These are phyloP conservation scores for Starmerella apis DNA, from an alignment of 805 yeast species.

Conservation along the genomic window DNA sequence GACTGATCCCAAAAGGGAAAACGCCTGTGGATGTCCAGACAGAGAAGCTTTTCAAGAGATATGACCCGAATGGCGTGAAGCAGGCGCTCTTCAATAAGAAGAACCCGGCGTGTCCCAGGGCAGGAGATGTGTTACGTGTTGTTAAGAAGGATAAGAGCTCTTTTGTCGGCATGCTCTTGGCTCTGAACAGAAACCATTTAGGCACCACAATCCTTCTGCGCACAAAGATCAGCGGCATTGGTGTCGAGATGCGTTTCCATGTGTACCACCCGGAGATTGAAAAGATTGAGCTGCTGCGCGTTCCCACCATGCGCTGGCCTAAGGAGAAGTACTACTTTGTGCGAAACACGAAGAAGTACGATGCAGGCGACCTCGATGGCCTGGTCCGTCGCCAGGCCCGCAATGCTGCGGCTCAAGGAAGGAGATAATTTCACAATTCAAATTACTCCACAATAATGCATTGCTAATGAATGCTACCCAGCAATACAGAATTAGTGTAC, in stretches of 20 bases:
- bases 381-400: conserved; percentile 30
- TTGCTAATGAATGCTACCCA: too few relatives aligned
- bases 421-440: background rate
- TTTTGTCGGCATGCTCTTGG: conserved; percentile 70
- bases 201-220: conserved; percentile 72
- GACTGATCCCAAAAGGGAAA: conserved; percentile 29
- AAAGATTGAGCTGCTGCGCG: conserved; percentile 65
- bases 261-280: conserved; percentile 69
- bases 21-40: conserved; percentile 38
- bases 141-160: conserved; percentile 49
- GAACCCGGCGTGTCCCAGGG: conserved; percentile 45
- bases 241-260: conserved; percentile 75
- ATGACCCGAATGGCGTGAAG: conserved; percentile 67
- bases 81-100: conserved; percentile 42
- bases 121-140: conserved; percentile 76
- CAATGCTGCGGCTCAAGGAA: background rate
- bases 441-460: too few relatives aligned
- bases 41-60: conserved; percentile 42
- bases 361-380: conserved; percentile 33
- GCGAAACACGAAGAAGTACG: conserved; percentile 43
- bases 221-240: conserved; percentile 70
- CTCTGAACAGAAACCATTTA: conserved; percentile 58
- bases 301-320: conserved; percentile 58
- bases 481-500: background rate
- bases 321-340: conserved; percentile 86